A percentile compares a stretch with the other conserved stretches of the same genome.
These are phyloP conservation scores for Daedaleopsis sinensis DNA, from an alignment of 768 basidiomycete species.

Conservation along the genomic window DNA sequence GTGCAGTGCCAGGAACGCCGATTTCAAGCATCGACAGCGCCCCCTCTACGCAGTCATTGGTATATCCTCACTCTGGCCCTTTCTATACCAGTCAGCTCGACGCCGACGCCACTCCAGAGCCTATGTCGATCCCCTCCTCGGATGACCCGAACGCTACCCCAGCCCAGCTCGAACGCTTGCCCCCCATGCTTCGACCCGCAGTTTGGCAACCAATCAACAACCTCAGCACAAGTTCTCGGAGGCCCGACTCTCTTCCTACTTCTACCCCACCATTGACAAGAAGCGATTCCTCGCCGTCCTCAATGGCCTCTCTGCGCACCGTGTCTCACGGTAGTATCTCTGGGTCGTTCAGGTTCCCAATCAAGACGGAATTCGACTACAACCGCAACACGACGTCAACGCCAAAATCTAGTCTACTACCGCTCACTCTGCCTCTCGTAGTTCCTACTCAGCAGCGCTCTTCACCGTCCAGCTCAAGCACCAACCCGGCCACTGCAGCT, in stretches of 20 bases:
- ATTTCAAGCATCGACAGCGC: background rate
- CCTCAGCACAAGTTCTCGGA: background rate
- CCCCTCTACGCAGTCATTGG: background rate
- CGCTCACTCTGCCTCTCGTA: too few species aligned
- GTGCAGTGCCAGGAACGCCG: background rate
- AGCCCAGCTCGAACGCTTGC: background rate
- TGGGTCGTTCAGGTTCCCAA: background rate
- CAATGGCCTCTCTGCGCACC: slow-evolving; percentile 1
- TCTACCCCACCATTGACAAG: background rate
- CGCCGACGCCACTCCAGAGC: too few species aligned
- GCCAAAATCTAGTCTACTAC: too few species aligned
- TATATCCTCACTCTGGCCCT: background rate
- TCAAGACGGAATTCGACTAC: slow-evolving; percentile 10
- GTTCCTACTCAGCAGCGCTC: background rate
- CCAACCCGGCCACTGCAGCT: background rate
- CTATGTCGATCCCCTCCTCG: background rate
- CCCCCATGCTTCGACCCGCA: slow-evolving; percentile 12
- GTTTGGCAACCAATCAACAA: slow-evolving; percentile 9
- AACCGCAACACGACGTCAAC: background rate
- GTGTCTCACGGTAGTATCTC: background rate
- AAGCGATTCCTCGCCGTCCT: slow-evolving; percentile 7
- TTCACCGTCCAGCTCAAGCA: background rate
- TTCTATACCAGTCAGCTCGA: background rate
- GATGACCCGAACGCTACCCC: background rate
- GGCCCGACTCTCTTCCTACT: background rate